Evolutionary conservation across 2,329 filamentous ascomycete species (phyloP).

Genomic region (Trichoderma sp.): DNA sequence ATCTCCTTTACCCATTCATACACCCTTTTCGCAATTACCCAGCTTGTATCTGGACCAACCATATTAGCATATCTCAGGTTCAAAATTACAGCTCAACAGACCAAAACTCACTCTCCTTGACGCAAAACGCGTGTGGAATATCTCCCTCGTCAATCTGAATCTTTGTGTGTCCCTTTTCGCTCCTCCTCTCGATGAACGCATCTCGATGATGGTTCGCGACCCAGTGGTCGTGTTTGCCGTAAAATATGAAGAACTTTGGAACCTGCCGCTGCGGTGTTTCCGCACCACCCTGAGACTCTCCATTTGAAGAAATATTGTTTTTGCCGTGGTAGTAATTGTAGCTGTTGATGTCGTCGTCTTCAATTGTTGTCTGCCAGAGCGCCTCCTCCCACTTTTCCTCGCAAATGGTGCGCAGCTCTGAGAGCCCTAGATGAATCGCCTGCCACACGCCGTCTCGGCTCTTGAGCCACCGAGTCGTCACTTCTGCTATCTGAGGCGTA

Average conservation of each 20-base stretch:
- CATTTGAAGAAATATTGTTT: background rate
- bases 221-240: constrained; percentile 60
- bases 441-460: constrained; percentile 58
- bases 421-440: constrained; percentile 55
- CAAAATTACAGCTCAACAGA: background rate
- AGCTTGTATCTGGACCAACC: constrained; percentile 27
- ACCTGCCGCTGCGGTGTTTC: constrained; percentile 15
- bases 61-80: background rate
- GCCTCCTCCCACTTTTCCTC: constrained; percentile 59
- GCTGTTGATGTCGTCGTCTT: background rate
- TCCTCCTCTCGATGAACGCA: constrained; percentile 48
- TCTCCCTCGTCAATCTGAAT: constrained; percentile 54
- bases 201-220: constrained; percentile 55
- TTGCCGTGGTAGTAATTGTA: background rate
- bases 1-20: constrained; percentile 31
- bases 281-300: background rate
- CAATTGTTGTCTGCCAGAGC: constrained; percentile 48
- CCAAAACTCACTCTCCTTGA: constrained; percentile 33
- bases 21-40: constrained; percentile 31
- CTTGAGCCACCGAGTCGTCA: constrained; percentile 53
- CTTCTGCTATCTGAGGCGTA: constrained; percentile 45
- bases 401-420: constrained; percentile 58
- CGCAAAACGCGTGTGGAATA: constrained; percentile 60
- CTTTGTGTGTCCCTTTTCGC: constrained; percentile 40
- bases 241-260: constrained; percentile 58